Conservation (phyloP, 495 filamentous ascomycete genomes). For the Neurospora sp. region DNA sequence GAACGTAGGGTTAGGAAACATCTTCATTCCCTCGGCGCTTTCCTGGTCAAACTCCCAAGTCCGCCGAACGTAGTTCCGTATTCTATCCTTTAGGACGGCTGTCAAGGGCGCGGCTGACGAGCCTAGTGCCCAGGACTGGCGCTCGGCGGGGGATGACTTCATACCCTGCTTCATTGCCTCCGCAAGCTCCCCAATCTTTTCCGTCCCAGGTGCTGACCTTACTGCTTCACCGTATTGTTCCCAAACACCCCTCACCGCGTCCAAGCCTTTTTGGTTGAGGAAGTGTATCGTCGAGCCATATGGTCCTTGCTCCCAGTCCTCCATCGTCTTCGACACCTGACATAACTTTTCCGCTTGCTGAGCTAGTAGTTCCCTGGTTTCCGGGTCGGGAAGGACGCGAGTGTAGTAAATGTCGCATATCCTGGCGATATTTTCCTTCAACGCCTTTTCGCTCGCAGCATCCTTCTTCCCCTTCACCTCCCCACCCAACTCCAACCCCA, state of each 20-base stretch:
- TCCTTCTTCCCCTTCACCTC: background rate
- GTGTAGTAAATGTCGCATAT: conserved; percentile 51
- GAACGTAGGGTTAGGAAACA: conserved; percentile 28
- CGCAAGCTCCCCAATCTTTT: background rate
- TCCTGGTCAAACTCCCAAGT: background rate
- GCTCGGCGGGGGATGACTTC: background rate
- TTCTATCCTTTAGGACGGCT: background rate
- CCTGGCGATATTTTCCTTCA: background rate
- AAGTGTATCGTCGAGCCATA: conserved; percentile 29
- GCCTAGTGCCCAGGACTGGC: background rate
- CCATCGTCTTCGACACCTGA: conserved; percentile 4
- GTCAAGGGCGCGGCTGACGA: background rate
- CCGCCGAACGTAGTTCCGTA: background rate
- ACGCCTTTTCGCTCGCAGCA: background rate
- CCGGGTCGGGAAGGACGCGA: conserved; percentile 30
- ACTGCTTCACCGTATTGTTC: conserved; percentile 14
- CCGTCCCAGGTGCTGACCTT: background rate
- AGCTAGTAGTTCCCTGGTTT: conserved; percentile 21
- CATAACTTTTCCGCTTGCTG: conserved; percentile 21
- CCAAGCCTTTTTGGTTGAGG: conserved; percentile 23
- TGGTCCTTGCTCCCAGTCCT: conserved; percentile 24
- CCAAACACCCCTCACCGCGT: conserved; percentile 27
- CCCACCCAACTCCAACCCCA: conserved; percentile 18
- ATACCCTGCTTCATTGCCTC: background rate
- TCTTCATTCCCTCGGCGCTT: too few species aligned